Evolutionary conservation across 768 basidiomycete species (phyloP), one percentile per base, ranked within the genome.

Genomic region (Russula lepida): DNA sequence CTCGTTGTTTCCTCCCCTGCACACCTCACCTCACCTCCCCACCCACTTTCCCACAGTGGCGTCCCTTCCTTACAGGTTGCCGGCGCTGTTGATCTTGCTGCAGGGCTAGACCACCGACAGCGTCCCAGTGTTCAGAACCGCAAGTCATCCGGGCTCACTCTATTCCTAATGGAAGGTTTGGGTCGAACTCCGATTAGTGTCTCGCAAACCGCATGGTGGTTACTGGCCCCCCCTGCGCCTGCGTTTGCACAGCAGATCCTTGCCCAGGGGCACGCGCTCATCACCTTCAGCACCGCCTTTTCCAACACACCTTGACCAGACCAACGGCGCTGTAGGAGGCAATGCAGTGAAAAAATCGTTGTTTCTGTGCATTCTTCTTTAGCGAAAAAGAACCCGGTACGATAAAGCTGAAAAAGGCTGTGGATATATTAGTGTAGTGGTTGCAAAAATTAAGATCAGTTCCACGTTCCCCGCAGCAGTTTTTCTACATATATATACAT

Each of bases 121-220:
- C 49, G 41, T 51, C 49, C 37, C 50, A 50, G 58, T 43, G 30
- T 17, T 43, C 23, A 27, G 21, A 41, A 44, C 30, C 15, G 19
- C 39, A 32, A 43, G 32, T 52, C 61, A 19, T 41, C 51, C 44
- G 37, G 43, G 52, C 35, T 25, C 35, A 25, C 51, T 43, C 35
- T 44, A 51, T 53, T 47, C 41, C 19, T 4, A 41, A 25, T 13
- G 11, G 37, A 12, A 44, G 46, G 30, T 32, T 30, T 35, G 50
- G 12, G 44, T 57, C 39, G 9, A 62, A 62, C 60, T 62, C 60
- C 60, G 60, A 62, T 33, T 52, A 47, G 55, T 57, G 56, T 62
- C 60, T 62, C 60, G 50, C 35, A 62, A 57, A 57, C 50, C 44
- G 56, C 60, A 57, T 25, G 51, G 49, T 43, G 6, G 15, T 30